phyloP scores from a whole-genome alignment of 208 protist genomes.

The Polymyxa betae region DNA sequence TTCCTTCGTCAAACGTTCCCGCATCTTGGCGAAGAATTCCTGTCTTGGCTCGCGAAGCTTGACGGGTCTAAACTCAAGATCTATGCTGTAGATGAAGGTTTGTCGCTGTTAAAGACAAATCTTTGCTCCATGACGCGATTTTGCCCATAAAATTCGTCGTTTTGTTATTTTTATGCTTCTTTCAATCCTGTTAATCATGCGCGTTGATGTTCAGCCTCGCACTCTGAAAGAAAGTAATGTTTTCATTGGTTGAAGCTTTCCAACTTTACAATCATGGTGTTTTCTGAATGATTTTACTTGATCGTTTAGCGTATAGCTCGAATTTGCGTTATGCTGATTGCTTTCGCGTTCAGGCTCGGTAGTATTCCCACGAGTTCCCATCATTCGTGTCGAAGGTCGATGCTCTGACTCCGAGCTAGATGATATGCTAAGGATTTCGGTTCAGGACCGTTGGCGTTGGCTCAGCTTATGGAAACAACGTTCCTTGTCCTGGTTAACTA shows the following conservation, averaged over 20 bases:
- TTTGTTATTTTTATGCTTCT: no score
- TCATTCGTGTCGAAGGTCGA: slow-evolving; percentile 66
- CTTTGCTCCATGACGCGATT: neutral
- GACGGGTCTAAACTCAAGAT: slow-evolving; percentile 53
- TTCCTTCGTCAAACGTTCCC: neutral
- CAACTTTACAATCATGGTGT: no score
- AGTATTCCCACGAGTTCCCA: slow-evolving; percentile 57
- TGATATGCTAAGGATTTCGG: neutral
- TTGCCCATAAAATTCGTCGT: neutral
- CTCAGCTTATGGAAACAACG: slow-evolving; percentile 66
- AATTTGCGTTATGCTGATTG: neutral
- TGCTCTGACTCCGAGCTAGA: neutral
- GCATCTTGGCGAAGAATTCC: slow-evolving; percentile 50
- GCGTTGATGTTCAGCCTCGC: no score
- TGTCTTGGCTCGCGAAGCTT: slow-evolving; percentile 59
- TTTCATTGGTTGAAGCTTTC: no score
- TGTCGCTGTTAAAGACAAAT: slow-evolving; percentile 34
- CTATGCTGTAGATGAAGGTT: slow-evolving; percentile 63
- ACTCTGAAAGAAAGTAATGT: no score
- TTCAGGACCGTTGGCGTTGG: slow-evolving; percentile 14
- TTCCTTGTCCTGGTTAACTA: slow-evolving; percentile 65
- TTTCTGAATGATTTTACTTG: no score
- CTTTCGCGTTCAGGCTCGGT: neutral
- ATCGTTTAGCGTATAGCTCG: neutral
- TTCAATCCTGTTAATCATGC: no score